Conservation (phyloP, 306 rosid species). For the Cercis canadensis region DNA sequence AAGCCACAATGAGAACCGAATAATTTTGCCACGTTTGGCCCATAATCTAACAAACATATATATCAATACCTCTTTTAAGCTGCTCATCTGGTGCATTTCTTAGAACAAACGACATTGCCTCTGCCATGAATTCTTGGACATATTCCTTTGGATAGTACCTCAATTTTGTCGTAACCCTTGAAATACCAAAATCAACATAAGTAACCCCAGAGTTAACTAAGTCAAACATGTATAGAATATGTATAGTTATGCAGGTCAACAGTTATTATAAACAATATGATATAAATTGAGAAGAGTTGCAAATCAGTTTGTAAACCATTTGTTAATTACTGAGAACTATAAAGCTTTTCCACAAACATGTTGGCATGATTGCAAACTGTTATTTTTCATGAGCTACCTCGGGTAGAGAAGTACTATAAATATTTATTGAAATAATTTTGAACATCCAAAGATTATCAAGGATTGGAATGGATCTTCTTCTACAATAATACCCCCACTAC, state of each 20-base stretch:
- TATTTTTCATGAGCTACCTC: background rate
- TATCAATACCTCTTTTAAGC: constrained; percentile 69
- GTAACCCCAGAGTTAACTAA: constrained; percentile 25
- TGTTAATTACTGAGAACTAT: background rate
- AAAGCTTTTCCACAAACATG: constrained; percentile 9
- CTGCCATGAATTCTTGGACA: constrained; percentile 84
- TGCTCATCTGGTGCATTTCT: constrained; percentile 81
- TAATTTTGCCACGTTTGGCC: background rate
- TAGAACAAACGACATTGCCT: constrained; percentile 76
- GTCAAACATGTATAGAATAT: background rate
- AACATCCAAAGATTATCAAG: background rate
- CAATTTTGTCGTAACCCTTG: constrained; percentile 71
- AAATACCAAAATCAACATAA: constrained; percentile 36
- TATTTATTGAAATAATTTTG: constrained; percentile 8
- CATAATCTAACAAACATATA: constrained; percentile 6
- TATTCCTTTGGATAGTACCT: constrained; percentile 83
- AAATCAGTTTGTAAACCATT: background rate
- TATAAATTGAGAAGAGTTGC: background rate
- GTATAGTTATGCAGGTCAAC: background rate
- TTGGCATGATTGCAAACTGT: background rate
- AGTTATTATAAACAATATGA: constrained; percentile 22
- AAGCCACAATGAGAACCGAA: background rate
- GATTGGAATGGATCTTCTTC: no score
- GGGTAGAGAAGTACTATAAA: background rate
- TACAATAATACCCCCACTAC: no score